Evolutionary conservation across 768 basidiomycete species (phyloP), one percentile per base, ranked within the genome.

Genomic region (Mycena rebaudengoi): DNA sequence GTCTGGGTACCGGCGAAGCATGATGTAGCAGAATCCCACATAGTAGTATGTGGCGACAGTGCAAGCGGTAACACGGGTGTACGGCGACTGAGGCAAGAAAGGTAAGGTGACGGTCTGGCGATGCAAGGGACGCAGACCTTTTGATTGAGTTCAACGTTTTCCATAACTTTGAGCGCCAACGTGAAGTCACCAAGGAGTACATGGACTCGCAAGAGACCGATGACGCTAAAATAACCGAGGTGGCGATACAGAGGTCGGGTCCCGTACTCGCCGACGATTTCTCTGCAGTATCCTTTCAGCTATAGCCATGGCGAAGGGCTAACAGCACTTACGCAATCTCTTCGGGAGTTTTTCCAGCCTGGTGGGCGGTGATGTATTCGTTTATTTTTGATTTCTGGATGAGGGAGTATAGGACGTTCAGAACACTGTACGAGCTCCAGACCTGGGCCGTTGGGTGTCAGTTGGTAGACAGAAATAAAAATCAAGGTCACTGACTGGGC

Each of bases 371-470:
- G 62, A 99, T 89, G 78, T 96, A 94, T 75, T 98, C 96, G 77
- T 96, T 95, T 78, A 96, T 93, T 76, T 90, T 90, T 6, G 92
- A 94, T 78, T 99, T 99, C 86, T 99, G 97, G 67, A 99, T 96
- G 70, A 99, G 86, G 20, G 96, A 98, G 82, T 99, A 99, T 26
- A 99, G 85, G 37, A 99, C 97, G 79, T 99, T 99, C 70, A 99
- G 85, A 26, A 99, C 97, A 66, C 93, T 96, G 82, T 99, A 99
- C 51, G 95, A 97, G 70, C 92, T 95, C 98, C 98, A 99, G 60
- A 96, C 91, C 87, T 96, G 68, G 14, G 23, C n/a, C n/a, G n/a
- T 41, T 28, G 46, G 18, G 43, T 25, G 35, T 64, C 20, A 58
- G 43, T 12, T 18, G 39, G n/a, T 26, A 10, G 18, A 53, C 68